Evolutionary conservation across 345 rosid genomes (phyloP), one percentile per base, ranked within the genome.

Genomic region (Euphorbia lathyris): DNA sequence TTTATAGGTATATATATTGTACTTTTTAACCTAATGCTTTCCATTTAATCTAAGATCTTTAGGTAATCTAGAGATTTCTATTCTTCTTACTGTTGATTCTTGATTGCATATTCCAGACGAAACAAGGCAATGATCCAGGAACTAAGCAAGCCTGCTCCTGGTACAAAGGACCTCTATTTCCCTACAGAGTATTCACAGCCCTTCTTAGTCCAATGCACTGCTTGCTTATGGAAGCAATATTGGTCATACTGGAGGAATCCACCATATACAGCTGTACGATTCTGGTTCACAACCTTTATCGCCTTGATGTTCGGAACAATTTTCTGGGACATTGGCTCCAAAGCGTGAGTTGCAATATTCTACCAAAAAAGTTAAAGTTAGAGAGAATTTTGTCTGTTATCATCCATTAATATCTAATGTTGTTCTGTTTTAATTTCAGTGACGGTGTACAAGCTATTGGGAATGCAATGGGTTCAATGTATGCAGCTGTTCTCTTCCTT

Each of bases 401-500:
- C 2, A 1, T 51, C 25, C 56, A 51, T 51, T 51, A 5, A 20
- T 17, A 40, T 32, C n/a, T 63, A 9, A 7, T 60, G 4, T 58
- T 63, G 34, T 36, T 19, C 26, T n/a, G 26, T 20, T 60, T 63
- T 50, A 72, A 52, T n/a, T 69, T n/a, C 78, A 93, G 92, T 75
- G 23, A 0, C 36, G 78, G 38, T 42, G 22, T 40, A 32, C 94
- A 85, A 43, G 94, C 87, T 74, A 58, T 92, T 68, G 65, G 64
- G 45, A 88, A 90, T 77, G 82, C 95, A 66, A 81, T 84, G 85
- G 96, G 96, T 45, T 90, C 98, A 3, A 88, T 92, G 89, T 89
- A 81, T 50, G 62, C 84, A 43, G 89, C 96, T 8, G 86, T 88
- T 76, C 73, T 88, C 53, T 92, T 88, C 86, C 77, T 90, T 14